Percentiles rank a stretch among this genome's conserved stretches.
Conservation (phyloP, 768 basidiomycete species). For the Calvatia gigantea region DNA sequence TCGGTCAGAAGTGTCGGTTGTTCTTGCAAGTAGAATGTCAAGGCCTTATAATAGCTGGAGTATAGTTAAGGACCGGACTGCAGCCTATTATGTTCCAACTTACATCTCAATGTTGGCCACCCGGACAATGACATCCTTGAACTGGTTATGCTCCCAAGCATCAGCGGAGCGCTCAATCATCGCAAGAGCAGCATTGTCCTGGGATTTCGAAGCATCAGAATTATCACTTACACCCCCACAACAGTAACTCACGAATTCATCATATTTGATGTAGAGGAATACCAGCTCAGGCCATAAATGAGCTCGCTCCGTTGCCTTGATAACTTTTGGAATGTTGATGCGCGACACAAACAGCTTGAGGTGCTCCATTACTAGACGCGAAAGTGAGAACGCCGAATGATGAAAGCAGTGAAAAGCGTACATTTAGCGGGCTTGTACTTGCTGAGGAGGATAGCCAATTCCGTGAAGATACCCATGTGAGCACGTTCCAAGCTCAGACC, state of each 20-base stretch:
- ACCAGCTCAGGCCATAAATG: conserved; percentile 99
- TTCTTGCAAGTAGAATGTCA: conserved; percentile 92
- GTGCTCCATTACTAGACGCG: conserved; percentile 88
- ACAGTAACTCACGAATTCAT: conserved; percentile 68
- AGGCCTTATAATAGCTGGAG: conserved; percentile 86
- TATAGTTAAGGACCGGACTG: conserved; percentile 10
- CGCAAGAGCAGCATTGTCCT: conserved; percentile 96
- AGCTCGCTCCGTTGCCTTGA: conserved; percentile 92
- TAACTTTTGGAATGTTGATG: conserved; percentile 99
- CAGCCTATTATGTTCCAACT: conserved; percentile 16
- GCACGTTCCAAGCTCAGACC: conserved; percentile 96
- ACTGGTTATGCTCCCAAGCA: conserved; percentile 99
- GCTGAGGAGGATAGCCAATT: conserved; percentile 87
- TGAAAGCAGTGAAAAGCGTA: conserved; percentile 34
- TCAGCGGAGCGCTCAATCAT: conserved; percentile 99
- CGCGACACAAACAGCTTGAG: conserved; percentile 93
- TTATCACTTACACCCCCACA: neutral
- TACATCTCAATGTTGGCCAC: conserved; percentile 98
- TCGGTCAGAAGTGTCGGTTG: conserved; percentile 94
- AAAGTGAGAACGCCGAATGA: neutral
- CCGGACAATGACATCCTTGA: conserved; percentile 97
- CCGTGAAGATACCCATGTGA: conserved; percentile 99
- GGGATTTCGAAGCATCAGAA: neutral
- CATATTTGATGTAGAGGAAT: conserved; percentile 98
- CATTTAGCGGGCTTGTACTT: conserved; percentile 93